A percentile compares a stretch with the other conserved stretches of the same genome.
Conservation (phyloP, 805 yeast genomes). For the Yamadazyma kitorensis region DNA sequence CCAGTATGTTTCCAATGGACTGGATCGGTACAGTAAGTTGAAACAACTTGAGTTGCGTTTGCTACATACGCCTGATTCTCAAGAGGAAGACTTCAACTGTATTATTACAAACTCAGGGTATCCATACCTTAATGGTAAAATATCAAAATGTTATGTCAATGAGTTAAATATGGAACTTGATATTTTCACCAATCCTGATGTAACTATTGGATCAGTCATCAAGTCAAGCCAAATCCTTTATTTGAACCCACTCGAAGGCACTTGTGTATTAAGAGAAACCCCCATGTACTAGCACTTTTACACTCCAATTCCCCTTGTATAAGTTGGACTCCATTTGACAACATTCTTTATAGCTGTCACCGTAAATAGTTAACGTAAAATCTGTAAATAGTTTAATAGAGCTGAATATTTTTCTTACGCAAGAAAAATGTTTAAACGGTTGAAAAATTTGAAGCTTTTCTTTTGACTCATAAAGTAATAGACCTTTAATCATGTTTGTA, state of each 20-base stretch:
- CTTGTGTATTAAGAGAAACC: conserved; percentile 33
- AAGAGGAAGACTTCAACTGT: conserved; percentile 31
- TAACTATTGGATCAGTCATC: conserved; percentile 43
- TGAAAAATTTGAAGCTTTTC: too few relatives aligned
- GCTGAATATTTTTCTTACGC: too few relatives aligned
- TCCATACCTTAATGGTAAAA: conserved; percentile 16
- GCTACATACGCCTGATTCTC: neutral
- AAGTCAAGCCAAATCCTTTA: conserved; percentile 44
- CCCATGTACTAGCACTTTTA: too few relatives aligned
- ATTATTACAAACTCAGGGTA: conserved; percentile 34
- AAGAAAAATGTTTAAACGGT: too few relatives aligned
- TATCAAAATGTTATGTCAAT: conserved; percentile 46
- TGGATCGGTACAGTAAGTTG: conserved; percentile 24
- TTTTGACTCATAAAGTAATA: neutral
- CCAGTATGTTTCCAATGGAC: conserved; percentile 13
- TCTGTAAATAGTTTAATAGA: too few relatives aligned
- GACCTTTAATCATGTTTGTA: conserved; percentile 29
- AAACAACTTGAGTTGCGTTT: conserved; percentile 16
- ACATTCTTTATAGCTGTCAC: too few relatives aligned
- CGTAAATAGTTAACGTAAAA: too few relatives aligned
- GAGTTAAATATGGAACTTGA: conserved; percentile 49
- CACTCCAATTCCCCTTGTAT: too few relatives aligned
- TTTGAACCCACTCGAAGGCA: conserved; percentile 39
- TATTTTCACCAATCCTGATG: conserved; percentile 19
- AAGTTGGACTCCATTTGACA: too few relatives aligned